phyloP scores from a whole-genome alignment of 2,329 filamentous ascomycete species.

The Orbilia javanica region DNA sequence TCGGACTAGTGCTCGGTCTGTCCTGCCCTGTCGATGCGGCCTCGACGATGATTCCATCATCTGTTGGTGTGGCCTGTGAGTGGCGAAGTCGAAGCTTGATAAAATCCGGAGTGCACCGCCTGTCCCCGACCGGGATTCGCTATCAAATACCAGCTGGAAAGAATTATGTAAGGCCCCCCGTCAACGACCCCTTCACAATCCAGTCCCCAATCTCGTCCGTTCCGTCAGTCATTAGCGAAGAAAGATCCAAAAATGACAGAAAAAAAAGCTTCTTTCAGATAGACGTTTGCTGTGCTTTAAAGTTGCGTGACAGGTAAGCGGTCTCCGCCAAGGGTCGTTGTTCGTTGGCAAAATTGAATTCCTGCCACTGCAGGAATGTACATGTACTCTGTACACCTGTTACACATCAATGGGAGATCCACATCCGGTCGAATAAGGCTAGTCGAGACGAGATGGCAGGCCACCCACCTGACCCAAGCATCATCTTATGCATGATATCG shows the following conservation, averaged over 20 bases:
- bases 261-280: slow-evolving; percentile 51
- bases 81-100: slow-evolving; percentile 48
- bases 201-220: slow-evolving; percentile 12
- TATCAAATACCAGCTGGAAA: slow-evolving; percentile 48
- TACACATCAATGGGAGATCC: slow-evolving; percentile 57
- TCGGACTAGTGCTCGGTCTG: slow-evolving; percentile 54
- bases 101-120: slow-evolving; percentile 53
- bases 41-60: slow-evolving; percentile 38
- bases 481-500: slow-evolving; percentile 47
- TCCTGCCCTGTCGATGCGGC: slow-evolving; percentile 57
- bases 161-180: slow-evolving; percentile 20
- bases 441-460: slow-evolving; percentile 58
- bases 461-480: slow-evolving; percentile 55
- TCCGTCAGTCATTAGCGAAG: slow-evolving; percentile 45
- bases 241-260: slow-evolving; percentile 2
- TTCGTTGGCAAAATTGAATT: slow-evolving; percentile 57
- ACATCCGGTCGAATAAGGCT: slow-evolving; percentile 51
- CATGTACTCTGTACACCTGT: slow-evolving; percentile 59
- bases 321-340: slow-evolving; percentile 31
- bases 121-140: slow-evolving; percentile 31
- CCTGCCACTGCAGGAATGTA: slow-evolving; percentile 56
- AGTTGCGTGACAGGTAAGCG: slow-evolving; percentile 46
- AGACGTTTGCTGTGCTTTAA: slow-evolving; percentile 31
- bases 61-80: slow-evolving; percentile 36
- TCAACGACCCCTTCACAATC: slow-evolving; percentile 20